Evolutionary conservation across 1,284 basidiomycete species (phyloP).

Genomic region (Ceratobasidium sp.): DNA sequence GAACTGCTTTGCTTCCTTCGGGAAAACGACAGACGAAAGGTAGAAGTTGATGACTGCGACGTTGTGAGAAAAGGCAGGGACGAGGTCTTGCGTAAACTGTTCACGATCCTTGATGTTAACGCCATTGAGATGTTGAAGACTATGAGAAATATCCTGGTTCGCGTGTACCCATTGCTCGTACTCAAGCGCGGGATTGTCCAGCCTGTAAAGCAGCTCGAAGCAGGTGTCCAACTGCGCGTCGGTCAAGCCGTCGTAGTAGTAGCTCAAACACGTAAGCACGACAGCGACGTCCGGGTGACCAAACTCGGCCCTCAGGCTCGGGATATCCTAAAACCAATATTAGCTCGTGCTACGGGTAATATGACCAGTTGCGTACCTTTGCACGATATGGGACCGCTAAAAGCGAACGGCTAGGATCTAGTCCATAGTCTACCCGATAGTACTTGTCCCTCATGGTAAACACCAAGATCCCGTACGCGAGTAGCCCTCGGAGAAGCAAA

Average conservation of each 20-base stretch:
- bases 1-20: slow-evolving; percentile 66
- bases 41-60: slow-evolving; percentile 65
- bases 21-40: slow-evolving; percentile 64
- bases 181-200: slow-evolving; percentile 62
- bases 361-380: slow-evolving; percentile 53
- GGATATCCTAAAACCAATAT: slow-evolving; percentile 57
- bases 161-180: slow-evolving; percentile 62
- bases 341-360: neutral
- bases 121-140: slow-evolving; percentile 56
- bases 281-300: slow-evolving; percentile 68
- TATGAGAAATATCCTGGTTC: slow-evolving; percentile 53
- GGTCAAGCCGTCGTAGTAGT: slow-evolving; percentile 66
- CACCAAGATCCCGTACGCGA: slow-evolving; percentile 61
- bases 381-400: slow-evolving; percentile 69
- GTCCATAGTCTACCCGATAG: slow-evolving; percentile 69
- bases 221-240: slow-evolving; percentile 58
- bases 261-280: slow-evolving; percentile 65
- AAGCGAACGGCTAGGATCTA: slow-evolving; percentile 61
- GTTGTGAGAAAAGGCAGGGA: slow-evolving; percentile 60
- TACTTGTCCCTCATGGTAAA: slow-evolving; percentile 61
- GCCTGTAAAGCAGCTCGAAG: slow-evolving; percentile 61
- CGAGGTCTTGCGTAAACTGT: slow-evolving; percentile 56
- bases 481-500: slow-evolving; percentile 62
- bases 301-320: slow-evolving; percentile 66
- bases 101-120: slow-evolving; percentile 62